phyloP scores from a whole-genome alignment of 2,329 filamentous ascomycete genomes.

The Pseudocercospora eumusae region DNA sequence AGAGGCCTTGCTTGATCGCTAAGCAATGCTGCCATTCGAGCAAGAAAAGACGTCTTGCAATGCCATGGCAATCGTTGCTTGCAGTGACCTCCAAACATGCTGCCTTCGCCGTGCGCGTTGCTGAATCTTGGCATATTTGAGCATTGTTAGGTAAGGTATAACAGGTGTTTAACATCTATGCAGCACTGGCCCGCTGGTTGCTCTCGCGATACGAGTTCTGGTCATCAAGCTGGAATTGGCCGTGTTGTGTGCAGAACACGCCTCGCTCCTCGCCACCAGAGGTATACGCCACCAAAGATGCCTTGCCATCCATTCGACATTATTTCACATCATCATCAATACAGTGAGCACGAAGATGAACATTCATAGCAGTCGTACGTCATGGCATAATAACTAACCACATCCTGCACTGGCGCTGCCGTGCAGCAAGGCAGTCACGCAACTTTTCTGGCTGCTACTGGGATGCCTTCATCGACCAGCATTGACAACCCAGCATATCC shows the following conservation, averaged over 20 bases:
- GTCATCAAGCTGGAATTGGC: not conserved
- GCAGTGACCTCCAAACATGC: too few relatives aligned
- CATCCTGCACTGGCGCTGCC: not conserved
- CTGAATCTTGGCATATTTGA: not conserved
- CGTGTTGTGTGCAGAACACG: not conserved
- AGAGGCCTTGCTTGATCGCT: not conserved
- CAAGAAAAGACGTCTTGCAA: not conserved
- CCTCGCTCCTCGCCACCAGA: not conserved
- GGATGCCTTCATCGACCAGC: constrained; percentile 5
- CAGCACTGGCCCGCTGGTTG: not conserved
- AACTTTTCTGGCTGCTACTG: not conserved
- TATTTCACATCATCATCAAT: too few relatives aligned
- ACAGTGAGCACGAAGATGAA: not conserved
- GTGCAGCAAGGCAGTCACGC: not conserved
- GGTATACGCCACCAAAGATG: not conserved
- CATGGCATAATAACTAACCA: not conserved
- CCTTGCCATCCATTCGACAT: not conserved
- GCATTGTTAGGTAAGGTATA: not conserved
- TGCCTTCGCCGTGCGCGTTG: not conserved
- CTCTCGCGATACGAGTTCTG: not conserved
- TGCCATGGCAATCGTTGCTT: not conserved
- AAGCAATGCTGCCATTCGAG: not conserved
- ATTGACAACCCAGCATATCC: constrained; percentile 15
- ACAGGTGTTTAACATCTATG: not conserved
- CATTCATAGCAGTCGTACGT: not conserved